Evolutionary conservation across 805 yeast genomes (phyloP), one percentile per base, ranked within the genome.

Genomic region (Cyberlindnera meyerae): DNA sequence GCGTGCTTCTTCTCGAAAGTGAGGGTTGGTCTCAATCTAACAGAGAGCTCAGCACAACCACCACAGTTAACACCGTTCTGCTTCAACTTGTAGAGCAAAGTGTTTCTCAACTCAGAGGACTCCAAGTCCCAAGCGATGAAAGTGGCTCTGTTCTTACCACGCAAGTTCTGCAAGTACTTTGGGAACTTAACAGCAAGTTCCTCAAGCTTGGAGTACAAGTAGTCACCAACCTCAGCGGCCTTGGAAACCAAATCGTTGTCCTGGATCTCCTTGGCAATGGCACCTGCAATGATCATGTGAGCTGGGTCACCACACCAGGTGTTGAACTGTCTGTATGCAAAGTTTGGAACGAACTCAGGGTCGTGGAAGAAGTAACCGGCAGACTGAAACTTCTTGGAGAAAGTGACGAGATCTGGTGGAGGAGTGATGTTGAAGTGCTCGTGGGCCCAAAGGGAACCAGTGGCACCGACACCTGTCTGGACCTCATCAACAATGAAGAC

Each of bases 221-320:
- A 83, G 45, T 62, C 71, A 50, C 95, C 95, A 31, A 81, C 82
- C 53, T 68, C 66, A 8, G 63, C 65, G 37, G 82, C 74, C 45
- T 73, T 67, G 24, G 65, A 61, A 32, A 75, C 70, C 50, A 85
- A 71, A 49, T 77, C 73, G 57, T 82, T 62, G 49, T 75, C 75
- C 33, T 66, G 62, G 33, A 82, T 66, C 65, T 84, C 88, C 47
- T 71, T 59, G 52, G 75, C 76, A 56, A 85, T 82, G 47, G 85
- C 77, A 54, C 82, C 79, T 39, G 89, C 83, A 52, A 86, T 69
- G 52, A 84, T 66, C 59, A 82, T 73, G 64, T 80, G 77, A 42
- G 88, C 81, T 60, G 94, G 89, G 65, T 84, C 95, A 54, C 95
- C 95, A 66, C 90, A 82, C 95, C 95, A 84, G 41, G 95, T 84